phyloP scores from a whole-genome alignment of 805 yeast species.

The Grigorovia jiainica region DNA sequence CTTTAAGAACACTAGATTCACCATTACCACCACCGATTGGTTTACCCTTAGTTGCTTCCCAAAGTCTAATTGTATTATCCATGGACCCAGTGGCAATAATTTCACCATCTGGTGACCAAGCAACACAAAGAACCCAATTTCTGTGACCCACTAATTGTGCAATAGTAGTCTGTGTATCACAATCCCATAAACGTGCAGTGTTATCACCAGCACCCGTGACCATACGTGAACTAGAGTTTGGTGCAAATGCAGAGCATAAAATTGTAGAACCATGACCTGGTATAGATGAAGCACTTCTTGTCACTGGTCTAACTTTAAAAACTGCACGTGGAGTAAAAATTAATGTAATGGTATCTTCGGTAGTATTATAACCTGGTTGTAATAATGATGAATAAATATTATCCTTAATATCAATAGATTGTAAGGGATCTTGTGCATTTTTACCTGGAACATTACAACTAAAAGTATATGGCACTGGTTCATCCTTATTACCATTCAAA shows the following conservation, averaged over 20 bases:
- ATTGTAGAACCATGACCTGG: slow-evolving; percentile 95
- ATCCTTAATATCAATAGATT: slow-evolving; percentile 59
- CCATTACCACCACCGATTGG: slow-evolving; percentile 52
- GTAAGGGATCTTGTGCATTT: slow-evolving; percentile 30
- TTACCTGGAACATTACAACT: slow-evolving; percentile 46
- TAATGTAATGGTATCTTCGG: slow-evolving; percentile 87
- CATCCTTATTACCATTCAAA: slow-evolving; percentile 59
- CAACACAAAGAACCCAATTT: slow-evolving; percentile 88
- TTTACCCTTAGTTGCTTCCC: slow-evolving; percentile 74
- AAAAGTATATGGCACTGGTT: slow-evolving; percentile 85
- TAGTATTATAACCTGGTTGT: slow-evolving; percentile 76
- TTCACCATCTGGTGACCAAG: slow-evolving; percentile 88
- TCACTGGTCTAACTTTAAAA: slow-evolving; percentile 84
- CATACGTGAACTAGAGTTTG: slow-evolving; percentile 73
- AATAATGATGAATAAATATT: slow-evolving; percentile 72
- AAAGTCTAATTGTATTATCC: slow-evolving; percentile 82
- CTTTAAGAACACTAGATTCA: slow-evolving; percentile 34
- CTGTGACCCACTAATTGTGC: slow-evolving; percentile 74
- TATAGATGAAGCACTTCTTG: slow-evolving; percentile 84
- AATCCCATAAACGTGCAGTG: slow-evolving; percentile 95
- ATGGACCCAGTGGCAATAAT: slow-evolving; percentile 91
- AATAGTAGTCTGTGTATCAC: slow-evolving; percentile 86
- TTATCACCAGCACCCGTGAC: slow-evolving; percentile 95
- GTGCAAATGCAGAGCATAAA: slow-evolving; percentile 87
- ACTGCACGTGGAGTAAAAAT: slow-evolving; percentile 93